Conservation (phyloP, 2,329 filamentous ascomycete species). For the Hortaea werneckii region DNA sequence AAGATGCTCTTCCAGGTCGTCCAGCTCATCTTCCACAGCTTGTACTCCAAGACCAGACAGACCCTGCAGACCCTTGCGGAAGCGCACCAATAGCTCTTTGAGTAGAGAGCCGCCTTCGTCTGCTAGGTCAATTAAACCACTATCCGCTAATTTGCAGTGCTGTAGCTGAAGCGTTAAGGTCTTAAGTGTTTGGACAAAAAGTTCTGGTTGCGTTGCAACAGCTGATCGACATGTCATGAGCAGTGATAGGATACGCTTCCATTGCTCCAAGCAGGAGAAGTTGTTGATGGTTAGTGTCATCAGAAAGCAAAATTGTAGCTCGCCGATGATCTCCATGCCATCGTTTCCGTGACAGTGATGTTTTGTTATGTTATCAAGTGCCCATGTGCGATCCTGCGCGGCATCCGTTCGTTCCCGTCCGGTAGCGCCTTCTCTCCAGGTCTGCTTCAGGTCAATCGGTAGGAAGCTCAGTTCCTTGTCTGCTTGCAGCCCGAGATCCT, state of each 20-base stretch:
- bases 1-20: slow-evolving; percentile 45
- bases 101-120: slow-evolving; percentile 43
- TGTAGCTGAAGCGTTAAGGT: slow-evolving; percentile 44
- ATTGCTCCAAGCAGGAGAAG: slow-evolving; percentile 56
- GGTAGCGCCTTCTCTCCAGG: slow-evolving; percentile 52
- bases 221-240: slow-evolving; percentile 48
- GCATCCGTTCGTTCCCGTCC: slow-evolving; percentile 53
- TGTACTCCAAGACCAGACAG: slow-evolving; percentile 28
- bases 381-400: slow-evolving; percentile 54
- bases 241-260: slow-evolving; percentile 49
- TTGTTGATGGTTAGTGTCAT: slow-evolving; percentile 56
- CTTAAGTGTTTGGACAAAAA: slow-evolving; percentile 44
- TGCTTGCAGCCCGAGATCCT: slow-evolving; percentile 23
- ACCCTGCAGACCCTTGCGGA: slow-evolving; percentile 43
- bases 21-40: slow-evolving; percentile 43
- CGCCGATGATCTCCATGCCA: slow-evolving; percentile 37
- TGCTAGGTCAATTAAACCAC: slow-evolving; percentile 50
- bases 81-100: slow-evolving; percentile 41
- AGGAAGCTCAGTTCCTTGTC: slow-evolving; percentile 44
- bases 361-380: slow-evolving; percentile 43
- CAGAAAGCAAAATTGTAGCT: slow-evolving; percentile 53
- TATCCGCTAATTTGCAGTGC: slow-evolving; percentile 49
- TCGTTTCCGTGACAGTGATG: slow-evolving; percentile 27
- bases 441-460: slow-evolving; percentile 50
- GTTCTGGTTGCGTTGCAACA: slow-evolving; percentile 35